Percentiles rank a stretch among this genome's conserved stretches.
phyloP scores from a whole-genome alignment of 2,329 filamentous ascomycete species.

The Chaetomium globosum region DNA sequence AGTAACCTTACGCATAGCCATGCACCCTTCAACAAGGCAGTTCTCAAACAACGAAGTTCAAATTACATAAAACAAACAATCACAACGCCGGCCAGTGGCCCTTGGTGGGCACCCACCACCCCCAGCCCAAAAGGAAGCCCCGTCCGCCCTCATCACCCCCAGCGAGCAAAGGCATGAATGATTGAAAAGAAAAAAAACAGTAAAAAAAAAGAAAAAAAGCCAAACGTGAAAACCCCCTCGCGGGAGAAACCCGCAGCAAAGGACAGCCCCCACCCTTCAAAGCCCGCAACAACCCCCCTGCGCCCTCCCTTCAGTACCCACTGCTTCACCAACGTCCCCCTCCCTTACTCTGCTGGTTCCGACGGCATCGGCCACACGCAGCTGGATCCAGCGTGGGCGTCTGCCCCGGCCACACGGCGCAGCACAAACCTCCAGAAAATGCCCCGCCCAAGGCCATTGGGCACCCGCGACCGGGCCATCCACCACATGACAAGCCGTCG shows the following conservation, averaged over 20 bases:
- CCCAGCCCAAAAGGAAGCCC: no score
- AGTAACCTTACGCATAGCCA: no score
- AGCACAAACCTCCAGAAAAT: constrained; percentile 35
- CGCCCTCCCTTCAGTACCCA: constrained; percentile 3
- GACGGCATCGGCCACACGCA: not conserved
- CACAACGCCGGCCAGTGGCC: not conserved
- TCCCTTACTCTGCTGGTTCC: not conserved
- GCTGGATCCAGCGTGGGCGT: constrained; percentile 22
- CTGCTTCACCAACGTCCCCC: not conserved
- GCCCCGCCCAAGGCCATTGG: constrained; percentile 32
- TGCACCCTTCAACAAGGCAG: no score
- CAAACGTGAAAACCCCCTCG: no score
- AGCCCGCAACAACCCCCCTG: not conserved
- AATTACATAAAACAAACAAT: not conserved
- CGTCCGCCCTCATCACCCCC: no score
- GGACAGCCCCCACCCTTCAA: not conserved
- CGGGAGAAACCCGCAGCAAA: no score
- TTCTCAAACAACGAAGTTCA: not conserved
- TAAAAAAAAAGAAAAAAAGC: no score
- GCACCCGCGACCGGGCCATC: not conserved
- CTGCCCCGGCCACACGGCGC: constrained; percentile 31
- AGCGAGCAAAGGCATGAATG: no score
- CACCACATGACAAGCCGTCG: constrained; percentile 44
- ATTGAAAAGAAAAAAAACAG: no score
- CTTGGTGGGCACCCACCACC: not conserved